phyloP scores from a whole-genome alignment of 768 basidiomycete genomes.

The Chalciporus chontae region DNA sequence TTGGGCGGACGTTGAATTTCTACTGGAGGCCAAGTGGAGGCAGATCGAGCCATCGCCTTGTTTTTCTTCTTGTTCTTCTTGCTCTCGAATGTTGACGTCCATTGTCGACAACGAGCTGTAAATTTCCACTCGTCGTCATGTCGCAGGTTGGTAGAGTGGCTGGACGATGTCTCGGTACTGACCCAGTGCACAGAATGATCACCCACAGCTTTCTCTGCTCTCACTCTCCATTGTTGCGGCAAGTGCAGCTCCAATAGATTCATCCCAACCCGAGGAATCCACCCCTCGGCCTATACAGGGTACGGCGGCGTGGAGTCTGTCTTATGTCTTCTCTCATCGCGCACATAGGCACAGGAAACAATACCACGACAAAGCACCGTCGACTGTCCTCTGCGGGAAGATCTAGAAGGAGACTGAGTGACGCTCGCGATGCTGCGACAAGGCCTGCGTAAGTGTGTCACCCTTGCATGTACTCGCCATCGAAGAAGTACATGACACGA shows the following conservation, averaged over 20 bases:
- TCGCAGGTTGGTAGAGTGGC: constrained; percentile 18
- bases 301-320: constrained; percentile 11
- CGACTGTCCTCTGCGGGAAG: constrained; percentile 70
- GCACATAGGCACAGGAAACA: constrained; percentile 25
- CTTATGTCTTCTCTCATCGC: constrained; percentile 7
- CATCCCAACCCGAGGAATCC: constrained; percentile 23
- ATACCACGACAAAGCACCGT: constrained; percentile 51
- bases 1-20: constrained; percentile 28
- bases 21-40: background rate
- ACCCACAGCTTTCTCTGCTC: constrained; percentile 45
- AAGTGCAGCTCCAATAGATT: constrained; percentile 45
- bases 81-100: background rate
- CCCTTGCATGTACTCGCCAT: background rate
- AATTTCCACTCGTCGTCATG: constrained; percentile 11
- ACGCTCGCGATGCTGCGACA: constrained; percentile 73
- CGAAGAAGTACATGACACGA: background rate
- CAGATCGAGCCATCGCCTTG: background rate
- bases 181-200: constrained; percentile 5
- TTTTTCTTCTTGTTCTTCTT: no score
- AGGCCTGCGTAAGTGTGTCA: constrained; percentile 64
- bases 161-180: background rate
- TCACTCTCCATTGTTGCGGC: constrained; percentile 66
- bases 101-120: background rate
- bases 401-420: constrained; percentile 67
- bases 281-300: constrained; percentile 14